Conservation (phyloP, 495 filamentous ascomycete genomes). For the Hypoxylon lienhwacheense region DNA sequence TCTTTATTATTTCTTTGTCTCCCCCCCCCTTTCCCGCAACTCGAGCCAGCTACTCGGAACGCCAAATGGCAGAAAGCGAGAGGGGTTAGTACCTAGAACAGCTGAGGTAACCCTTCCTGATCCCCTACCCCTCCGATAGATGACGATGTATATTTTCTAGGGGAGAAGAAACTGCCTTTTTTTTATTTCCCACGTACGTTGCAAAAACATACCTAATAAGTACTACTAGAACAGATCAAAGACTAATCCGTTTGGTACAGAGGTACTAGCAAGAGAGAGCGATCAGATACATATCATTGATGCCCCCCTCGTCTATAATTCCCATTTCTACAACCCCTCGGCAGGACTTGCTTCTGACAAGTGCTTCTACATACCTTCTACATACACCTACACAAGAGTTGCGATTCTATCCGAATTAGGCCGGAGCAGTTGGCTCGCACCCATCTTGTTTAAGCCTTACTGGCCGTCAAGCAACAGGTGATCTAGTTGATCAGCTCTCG, state of each 20-base stretch:
- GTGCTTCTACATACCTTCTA: constrained; percentile 29
- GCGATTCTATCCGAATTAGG: constrained; percentile 29
- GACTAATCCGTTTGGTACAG: too few relatives aligned
- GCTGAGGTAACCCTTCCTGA: too few relatives aligned
- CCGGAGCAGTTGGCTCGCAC: constrained; percentile 28
- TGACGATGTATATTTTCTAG: too few relatives aligned
- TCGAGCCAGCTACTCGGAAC: constrained; percentile 3
- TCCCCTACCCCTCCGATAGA: too few relatives aligned
- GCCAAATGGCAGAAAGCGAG: constrained; percentile 1
- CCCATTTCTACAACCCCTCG: constrained; percentile 14
- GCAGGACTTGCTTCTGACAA: constrained; percentile 19
- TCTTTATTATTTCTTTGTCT: constrained; percentile 14
- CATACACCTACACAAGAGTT: constrained; percentile 28
- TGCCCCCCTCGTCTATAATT: background rate
- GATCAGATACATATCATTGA: too few relatives aligned
- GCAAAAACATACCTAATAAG: too few relatives aligned
- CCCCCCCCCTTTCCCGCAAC: constrained; percentile 8
- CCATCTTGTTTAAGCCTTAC: constrained; percentile 32
- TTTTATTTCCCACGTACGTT: too few relatives aligned
- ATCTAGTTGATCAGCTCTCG: constrained; percentile 35
- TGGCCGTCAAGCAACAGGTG: constrained; percentile 31
- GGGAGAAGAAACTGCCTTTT: too few relatives aligned
- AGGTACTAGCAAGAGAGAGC: background rate
- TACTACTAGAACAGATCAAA: too few relatives aligned
- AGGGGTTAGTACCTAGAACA: too few relatives aligned